A percentile compares a stretch with the other conserved stretches of the same genome.
phyloP scores from a whole-genome alignment of 805 yeast species.

The Kodamaea neixiangensis region DNA sequence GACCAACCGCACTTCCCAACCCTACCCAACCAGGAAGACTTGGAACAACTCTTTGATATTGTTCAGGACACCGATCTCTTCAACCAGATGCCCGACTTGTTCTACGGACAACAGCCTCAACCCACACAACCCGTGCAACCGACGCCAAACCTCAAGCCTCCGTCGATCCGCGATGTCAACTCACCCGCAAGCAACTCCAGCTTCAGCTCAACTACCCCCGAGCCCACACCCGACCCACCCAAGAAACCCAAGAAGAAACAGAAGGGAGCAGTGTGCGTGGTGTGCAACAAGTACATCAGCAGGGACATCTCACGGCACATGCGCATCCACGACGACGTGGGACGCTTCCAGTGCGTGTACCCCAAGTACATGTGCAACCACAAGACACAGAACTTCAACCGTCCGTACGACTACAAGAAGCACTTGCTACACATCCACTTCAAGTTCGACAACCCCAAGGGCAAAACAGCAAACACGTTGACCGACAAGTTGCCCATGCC shows the following conservation, averaged over 20 bases:
- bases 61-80: neutral
- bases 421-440: slow-evolving; percentile 46
- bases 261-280: slow-evolving; percentile 40
- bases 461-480: slow-evolving; percentile 39
- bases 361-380: slow-evolving; percentile 43
- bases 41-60: neutral
- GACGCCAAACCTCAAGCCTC: neutral
- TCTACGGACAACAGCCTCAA: neutral
- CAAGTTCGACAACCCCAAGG: slow-evolving; percentile 42
- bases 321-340: slow-evolving; percentile 45
- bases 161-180: slow-evolving; percentile 1
- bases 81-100: neutral
- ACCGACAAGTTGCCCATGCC: slow-evolving; percentile 41
- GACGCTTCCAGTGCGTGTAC: slow-evolving; percentile 45
- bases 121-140: slow-evolving; percentile 4
- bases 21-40: neutral
- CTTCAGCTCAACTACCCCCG: slow-evolving; percentile 4
- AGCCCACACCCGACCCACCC: neutral
- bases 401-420: slow-evolving; percentile 49
- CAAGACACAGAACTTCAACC: slow-evolving; percentile 43
- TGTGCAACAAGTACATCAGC: slow-evolving; percentile 43
- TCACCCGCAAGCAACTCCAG: slow-evolving; percentile 1
- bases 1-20: neutral
- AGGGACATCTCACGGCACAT: slow-evolving; percentile 44
- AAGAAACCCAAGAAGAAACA: slow-evolving; percentile 10